Evolutionary conservation across 139 green algal species (phyloP).

Genomic region (Closterium sp.): DNA sequence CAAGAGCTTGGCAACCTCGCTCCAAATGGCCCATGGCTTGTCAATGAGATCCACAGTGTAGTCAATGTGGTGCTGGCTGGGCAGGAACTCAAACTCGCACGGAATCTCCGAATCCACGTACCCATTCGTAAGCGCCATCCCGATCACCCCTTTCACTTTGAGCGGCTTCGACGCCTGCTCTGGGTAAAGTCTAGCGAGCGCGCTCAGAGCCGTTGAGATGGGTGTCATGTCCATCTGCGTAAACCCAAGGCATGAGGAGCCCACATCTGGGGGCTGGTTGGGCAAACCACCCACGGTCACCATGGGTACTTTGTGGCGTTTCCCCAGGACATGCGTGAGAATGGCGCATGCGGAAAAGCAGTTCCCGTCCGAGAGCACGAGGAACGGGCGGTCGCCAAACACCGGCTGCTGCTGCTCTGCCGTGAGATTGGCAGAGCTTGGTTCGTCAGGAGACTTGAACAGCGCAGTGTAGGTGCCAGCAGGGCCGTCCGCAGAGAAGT

Average conservation of each 20-base stretch:
- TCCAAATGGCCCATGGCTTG: neutral
- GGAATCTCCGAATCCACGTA: neutral
- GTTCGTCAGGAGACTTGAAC: neutral
- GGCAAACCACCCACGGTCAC: constrained; percentile 1
- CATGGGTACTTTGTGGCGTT: neutral
- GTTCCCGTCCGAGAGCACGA: neutral
- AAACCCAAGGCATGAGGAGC: neutral
- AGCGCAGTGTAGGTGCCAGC: neutral
- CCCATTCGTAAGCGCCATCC: neutral
- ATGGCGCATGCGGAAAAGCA: neutral
- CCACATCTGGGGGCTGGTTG: neutral
- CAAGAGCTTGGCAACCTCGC: neutral
- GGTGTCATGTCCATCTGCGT: neutral
- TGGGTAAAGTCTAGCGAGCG: neutral
- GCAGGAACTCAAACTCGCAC: neutral
- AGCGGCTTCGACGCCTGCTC: neutral
- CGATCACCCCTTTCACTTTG: neutral
- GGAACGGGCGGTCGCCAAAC: neutral
- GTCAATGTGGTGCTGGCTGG: neutral
- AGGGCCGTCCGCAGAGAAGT: neutral
- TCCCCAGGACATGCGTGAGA: neutral
- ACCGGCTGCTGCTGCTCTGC: neutral
- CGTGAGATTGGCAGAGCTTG: too few species aligned
- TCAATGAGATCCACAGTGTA: neutral
- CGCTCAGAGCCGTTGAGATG: neutral